Evolutionary conservation across 768 basidiomycete genomes (phyloP).

Genomic region (Mycena capillaripes): DNA sequence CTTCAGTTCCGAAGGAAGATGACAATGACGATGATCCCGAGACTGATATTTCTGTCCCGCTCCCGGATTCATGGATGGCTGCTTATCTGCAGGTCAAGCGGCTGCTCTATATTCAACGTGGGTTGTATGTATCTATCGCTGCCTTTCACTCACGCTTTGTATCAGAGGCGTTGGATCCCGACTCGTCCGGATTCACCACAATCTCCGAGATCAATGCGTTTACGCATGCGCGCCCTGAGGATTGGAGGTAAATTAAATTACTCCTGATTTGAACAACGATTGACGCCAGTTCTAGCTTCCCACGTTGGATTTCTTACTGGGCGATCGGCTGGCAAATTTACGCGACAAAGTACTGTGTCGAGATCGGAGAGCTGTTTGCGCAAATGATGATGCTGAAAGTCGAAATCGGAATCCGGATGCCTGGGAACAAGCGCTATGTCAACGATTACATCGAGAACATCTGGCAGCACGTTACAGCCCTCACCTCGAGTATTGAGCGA

Average conservation of each 20-base stretch:
- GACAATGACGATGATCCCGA: constrained; percentile 20
- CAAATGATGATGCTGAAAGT: constrained; percentile 7
- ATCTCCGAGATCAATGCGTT: constrained; percentile 25
- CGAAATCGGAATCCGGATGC: constrained; percentile 13
- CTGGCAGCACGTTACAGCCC: constrained; percentile 12
- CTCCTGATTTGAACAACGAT: background rate
- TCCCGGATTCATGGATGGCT: constrained; percentile 1
- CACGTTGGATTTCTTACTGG: constrained; percentile 25
- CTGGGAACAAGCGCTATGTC: constrained; percentile 36
- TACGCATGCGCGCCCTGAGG: constrained; percentile 13
- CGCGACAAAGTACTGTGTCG: constrained; percentile 23
- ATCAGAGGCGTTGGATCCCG: constrained; percentile 15
- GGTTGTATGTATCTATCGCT: background rate
- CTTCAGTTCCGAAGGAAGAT: constrained; percentile 5
- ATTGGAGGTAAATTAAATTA: constrained; percentile 16
- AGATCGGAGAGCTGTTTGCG: constrained; percentile 23
- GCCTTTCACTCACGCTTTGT: background rate
- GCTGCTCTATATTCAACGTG: constrained; percentile 20
- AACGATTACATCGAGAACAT: constrained; percentile 18
- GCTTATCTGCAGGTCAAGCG: constrained; percentile 19
- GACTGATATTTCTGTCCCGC: background rate
- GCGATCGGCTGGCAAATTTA: constrained; percentile 25
- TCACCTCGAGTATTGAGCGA: constrained; percentile 3
- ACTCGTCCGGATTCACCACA: constrained; percentile 25
- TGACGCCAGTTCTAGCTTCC: constrained; percentile 17